These are phyloP conservation scores for Pestalotiopsis sp. DNA, from an alignment of 2,329 filamentous ascomycete genomes.

Conservation along the genomic window DNA sequence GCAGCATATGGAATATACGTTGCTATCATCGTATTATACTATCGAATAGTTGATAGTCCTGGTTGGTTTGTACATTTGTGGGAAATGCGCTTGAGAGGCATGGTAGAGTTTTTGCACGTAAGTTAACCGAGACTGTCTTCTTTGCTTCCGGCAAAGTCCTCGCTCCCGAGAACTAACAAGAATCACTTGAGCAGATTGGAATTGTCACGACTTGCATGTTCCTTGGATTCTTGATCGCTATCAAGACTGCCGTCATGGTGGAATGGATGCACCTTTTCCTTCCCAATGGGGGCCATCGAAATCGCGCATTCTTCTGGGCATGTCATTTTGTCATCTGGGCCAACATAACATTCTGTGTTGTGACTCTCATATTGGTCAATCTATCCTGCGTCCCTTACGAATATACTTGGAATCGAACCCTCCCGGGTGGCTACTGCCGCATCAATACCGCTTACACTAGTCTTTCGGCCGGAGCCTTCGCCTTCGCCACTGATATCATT, in stretches of 20 bases:
- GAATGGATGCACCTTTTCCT: slow-evolving; percentile 36
- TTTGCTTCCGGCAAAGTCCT: no score
- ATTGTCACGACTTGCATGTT: slow-evolving; percentile 20
- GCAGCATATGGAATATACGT: background rate
- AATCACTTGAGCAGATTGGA: no score
- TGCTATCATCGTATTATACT: background rate
- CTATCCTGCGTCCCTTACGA: slow-evolving; percentile 19
- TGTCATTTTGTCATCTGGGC: slow-evolving; percentile 15
- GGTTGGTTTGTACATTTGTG: background rate
- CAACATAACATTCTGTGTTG: background rate
- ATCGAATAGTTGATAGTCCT: background rate
- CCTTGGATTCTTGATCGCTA: slow-evolving; percentile 32
- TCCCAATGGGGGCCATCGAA: slow-evolving; percentile 16
- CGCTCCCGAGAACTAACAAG: no score
- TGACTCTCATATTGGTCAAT: slow-evolving; percentile 18
- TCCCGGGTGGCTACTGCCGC: slow-evolving; percentile 14
- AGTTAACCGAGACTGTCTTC: background rate
- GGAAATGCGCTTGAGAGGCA: background rate
- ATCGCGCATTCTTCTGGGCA: slow-evolving; percentile 19
- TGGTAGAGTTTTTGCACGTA: background rate
- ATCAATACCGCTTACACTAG: background rate
- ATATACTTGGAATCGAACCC: slow-evolving; percentile 20
- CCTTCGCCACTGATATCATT: background rate
- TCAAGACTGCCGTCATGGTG: slow-evolving; percentile 41
- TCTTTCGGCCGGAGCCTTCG: background rate